A percentile compares a stretch with the other conserved stretches of the same genome.
Conservation (phyloP, 2,329 filamentous ascomycete genomes). For the Penicillium sclerotiorum region DNA sequence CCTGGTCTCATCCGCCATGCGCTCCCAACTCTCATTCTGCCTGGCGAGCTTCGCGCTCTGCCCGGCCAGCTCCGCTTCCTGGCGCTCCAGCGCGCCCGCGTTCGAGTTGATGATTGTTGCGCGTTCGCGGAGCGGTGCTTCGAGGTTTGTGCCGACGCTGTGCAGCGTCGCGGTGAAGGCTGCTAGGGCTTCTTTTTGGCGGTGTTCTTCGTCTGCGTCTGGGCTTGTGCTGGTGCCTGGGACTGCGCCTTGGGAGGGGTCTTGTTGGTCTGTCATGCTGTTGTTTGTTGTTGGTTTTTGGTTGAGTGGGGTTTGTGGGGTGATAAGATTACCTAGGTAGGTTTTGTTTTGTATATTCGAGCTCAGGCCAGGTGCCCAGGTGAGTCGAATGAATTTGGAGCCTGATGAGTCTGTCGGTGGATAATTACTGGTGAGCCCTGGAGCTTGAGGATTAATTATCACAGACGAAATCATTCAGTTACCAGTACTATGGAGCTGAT, state of each 20-base stretch:
- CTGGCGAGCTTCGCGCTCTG: conserved; percentile 54
- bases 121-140: conserved; percentile 56
- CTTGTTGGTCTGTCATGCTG: background rate
- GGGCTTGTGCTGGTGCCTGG: background rate
- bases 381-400: too few relatives aligned
- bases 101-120: conserved; percentile 61
- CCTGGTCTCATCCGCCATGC: conserved; percentile 56
- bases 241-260: background rate
- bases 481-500: background rate
- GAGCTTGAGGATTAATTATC: too few relatives aligned
- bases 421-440: too few relatives aligned
- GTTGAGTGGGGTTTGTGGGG: too few relatives aligned
- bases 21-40: conserved; percentile 58
- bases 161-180: conserved; percentile 50
- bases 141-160: conserved; percentile 51
- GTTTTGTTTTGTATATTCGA: too few relatives aligned
- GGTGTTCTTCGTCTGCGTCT: conserved; percentile 17
- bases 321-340: too few relatives aligned
- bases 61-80: conserved; percentile 57
- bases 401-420: too few relatives aligned
- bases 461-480: background rate
- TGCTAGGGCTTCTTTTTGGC: conserved; percentile 45
- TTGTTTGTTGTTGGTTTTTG: too few relatives aligned
- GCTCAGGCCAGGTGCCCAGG: too few relatives aligned
- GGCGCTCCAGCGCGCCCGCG: conserved; percentile 54